phyloP scores from a whole-genome alignment of 2,329 filamentous ascomycete species.

The Verticillium klebahnii region DNA sequence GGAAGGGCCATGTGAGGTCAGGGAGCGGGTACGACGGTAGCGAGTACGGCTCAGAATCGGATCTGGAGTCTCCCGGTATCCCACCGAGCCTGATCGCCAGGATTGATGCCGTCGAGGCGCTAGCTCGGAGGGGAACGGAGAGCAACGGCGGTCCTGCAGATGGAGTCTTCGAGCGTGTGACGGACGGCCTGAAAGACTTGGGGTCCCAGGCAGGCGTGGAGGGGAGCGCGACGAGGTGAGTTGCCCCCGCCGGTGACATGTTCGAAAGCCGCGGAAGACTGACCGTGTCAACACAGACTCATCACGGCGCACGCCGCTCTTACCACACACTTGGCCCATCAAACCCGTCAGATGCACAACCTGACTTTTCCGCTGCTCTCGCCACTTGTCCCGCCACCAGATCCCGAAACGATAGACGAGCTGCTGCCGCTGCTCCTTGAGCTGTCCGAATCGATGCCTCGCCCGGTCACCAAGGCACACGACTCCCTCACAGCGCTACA shows the following conservation, averaged over 20 bases:
- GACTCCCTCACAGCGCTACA: constrained; percentile 65
- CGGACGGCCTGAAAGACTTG: constrained; percentile 66
- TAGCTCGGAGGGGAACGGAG: constrained; percentile 62
- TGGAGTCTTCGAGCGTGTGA: constrained; percentile 63
- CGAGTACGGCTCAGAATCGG: constrained; percentile 69
- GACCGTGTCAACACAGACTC: constrained; percentile 41
- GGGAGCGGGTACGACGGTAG: constrained; percentile 64
- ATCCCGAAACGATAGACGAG: constrained; percentile 61
- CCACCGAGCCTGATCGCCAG: constrained; percentile 61
- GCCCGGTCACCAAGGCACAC: constrained; percentile 56
- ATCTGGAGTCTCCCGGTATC: constrained; percentile 65
- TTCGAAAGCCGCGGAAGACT: background rate
- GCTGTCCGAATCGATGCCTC: constrained; percentile 63
- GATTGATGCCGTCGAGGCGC: constrained; percentile 68
- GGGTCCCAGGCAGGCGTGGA: constrained; percentile 69
- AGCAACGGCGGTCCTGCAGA: constrained; percentile 61
- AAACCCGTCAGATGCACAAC: constrained; percentile 70
- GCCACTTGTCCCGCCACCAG: constrained; percentile 59
- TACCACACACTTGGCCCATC: constrained; percentile 69
- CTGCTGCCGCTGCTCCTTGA: constrained; percentile 64
- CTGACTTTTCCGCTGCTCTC: constrained; percentile 68
- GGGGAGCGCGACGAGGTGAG: constrained; percentile 65
- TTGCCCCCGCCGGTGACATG: background rate
- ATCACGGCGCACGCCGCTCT: constrained; percentile 73
- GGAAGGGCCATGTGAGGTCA: background rate